Evolutionary conservation across 257 asterid genomes (phyloP).

Genomic region (Knoxia roxburghii): DNA sequence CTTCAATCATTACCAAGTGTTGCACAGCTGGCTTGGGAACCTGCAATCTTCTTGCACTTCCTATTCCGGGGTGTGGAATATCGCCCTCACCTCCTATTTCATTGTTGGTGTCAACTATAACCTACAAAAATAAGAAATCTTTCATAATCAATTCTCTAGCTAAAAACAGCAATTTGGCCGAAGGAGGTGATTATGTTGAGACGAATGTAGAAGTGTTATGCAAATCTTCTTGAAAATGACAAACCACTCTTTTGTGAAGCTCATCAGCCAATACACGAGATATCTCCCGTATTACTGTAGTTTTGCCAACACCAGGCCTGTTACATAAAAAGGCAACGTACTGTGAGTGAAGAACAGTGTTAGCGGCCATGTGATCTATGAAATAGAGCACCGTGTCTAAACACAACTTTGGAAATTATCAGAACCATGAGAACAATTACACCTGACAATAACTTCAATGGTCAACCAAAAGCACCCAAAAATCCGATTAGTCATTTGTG

Average conservation of each 20-base stretch:
- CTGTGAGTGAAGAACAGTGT: neutral
- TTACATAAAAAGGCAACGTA: constrained; percentile 10
- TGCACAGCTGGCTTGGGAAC: constrained; percentile 65
- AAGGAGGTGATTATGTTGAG: neutral
- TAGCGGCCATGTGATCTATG: neutral
- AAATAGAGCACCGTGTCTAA: neutral
- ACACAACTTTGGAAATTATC: too few species aligned
- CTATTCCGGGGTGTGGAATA: constrained; percentile 76
- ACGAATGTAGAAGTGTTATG: neutral
- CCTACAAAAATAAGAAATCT: constrained; percentile 27
- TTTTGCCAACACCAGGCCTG: constrained; percentile 89
- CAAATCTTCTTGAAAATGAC: constrained; percentile 18
- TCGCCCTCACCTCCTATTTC: constrained; percentile 88
- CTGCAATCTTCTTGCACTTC: constrained; percentile 72
- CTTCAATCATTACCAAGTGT: constrained; percentile 76
- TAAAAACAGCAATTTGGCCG: neutral
- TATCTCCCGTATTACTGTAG: constrained; percentile 72
- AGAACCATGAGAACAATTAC: too few species aligned
- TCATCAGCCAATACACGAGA: constrained; percentile 62
- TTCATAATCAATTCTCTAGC: neutral
- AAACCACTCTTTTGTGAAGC: constrained; percentile 76
- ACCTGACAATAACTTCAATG: neutral
- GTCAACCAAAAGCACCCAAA: neutral
- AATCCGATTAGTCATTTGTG: neutral
- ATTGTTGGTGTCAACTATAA: constrained; percentile 74